Base-by-base conservation (phyloP, 2,329 filamentous ascomycete genomes). In the Periglandula ipomoeae region DNA sequence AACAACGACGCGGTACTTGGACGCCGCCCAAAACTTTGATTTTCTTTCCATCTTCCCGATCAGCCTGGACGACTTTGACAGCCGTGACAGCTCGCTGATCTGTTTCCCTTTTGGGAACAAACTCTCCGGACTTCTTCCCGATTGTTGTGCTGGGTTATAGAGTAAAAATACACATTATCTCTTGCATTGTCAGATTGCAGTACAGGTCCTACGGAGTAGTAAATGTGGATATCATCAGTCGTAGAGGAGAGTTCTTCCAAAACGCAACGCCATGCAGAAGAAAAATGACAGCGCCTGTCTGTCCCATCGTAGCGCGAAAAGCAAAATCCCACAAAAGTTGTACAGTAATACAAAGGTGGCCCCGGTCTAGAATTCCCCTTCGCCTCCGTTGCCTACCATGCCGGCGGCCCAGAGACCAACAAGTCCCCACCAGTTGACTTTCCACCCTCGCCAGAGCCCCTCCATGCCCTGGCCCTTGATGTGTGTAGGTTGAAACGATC, bases 371-470 rank as follows among this genome's bases (percentile, higher is more conserved):
- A 81, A 81, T 61, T 81, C 75, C 48, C 78, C 79, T 52, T 81
- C 79, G 27, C 79, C 79, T 22, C 77, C 78, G 38, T 72, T 75
- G 9, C 79, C 79, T 41, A 86, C 66, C 22, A 84, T 74, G 32
- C 79, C 78, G 22, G 83, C 83, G 7, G 81, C 79, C 85, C 85
- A 89, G 9, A 89, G 73, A 8, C 85, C 85, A 10, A 87, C 79
- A 6, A 89, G 64, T 0, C 85, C 85, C 84, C 85, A 88, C 71
- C 85, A 87, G 50, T 82, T 86, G 34, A 88, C 82, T 62, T 85
- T 82, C 84, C 84, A 89, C 0, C 85, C 85, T 27, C 85, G 70
- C 75, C 83, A 86, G 11, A 88, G 69, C 0, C 85, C 85, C 38
- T 81, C 72, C 8, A 83, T 61, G 4, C 85, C 85, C 61, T 88